Conservation (phyloP, 345 rosid genomes). For the Turnera subulata region DNA sequence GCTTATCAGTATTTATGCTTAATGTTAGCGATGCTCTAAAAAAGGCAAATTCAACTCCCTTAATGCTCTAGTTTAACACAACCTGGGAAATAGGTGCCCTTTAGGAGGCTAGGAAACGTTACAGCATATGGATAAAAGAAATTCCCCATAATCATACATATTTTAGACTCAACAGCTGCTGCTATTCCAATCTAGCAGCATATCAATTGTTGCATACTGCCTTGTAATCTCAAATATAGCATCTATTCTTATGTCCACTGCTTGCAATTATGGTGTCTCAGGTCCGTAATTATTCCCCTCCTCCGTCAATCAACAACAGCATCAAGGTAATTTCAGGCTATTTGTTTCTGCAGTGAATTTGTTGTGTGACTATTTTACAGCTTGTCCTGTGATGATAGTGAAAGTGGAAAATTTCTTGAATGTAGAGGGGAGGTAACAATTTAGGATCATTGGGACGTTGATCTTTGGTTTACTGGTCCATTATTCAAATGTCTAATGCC, state of each 20-base stretch:
- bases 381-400: neutral
- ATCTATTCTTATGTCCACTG: no score
- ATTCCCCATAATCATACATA: no score
- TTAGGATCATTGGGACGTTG: no score
- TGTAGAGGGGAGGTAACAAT: no score
- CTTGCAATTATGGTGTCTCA: slow-evolving; percentile 30
- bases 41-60: no score
- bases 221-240: neutral
- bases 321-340: slow-evolving; percentile 61
- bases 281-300: slow-evolving; percentile 79
- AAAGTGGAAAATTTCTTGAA: neutral
- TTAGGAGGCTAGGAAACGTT: no score
- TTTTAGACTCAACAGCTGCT: no score
- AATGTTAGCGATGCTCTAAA: no score
- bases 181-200: neutral
- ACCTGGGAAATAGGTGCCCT: no score
- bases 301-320: slow-evolving; percentile 81
- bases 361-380: neutral
- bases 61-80: no score
- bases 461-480: no score
- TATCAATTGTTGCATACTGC: neutral
- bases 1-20: neutral
- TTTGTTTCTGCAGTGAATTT: neutral
- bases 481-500: no score
- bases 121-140: neutral